Evolutionary conservation across 805 yeast species (phyloP).

Genomic region (Vanderwaltozyma verrucispora): DNA sequence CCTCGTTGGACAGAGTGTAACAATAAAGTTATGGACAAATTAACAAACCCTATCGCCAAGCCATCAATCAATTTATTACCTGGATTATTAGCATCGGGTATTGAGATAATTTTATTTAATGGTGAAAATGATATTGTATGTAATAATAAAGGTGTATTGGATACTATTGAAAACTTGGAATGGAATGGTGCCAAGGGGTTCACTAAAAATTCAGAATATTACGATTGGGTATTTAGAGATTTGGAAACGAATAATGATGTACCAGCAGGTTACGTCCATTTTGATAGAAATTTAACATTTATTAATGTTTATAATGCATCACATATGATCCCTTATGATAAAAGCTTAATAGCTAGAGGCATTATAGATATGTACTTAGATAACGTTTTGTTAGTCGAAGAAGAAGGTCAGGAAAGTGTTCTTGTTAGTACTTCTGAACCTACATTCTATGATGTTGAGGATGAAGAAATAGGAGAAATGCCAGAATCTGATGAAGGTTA

Average conservation of each 20-base stretch:
- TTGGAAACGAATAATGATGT: slow-evolving; percentile 24
- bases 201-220: slow-evolving; percentile 15
- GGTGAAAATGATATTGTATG: slow-evolving; percentile 89
- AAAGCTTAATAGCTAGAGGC: slow-evolving; percentile 59
- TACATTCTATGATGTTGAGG: slow-evolving; percentile 28
- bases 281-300: slow-evolving; percentile 65
- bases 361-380: slow-evolving; percentile 44
- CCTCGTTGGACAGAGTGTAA: slow-evolving; percentile 72
- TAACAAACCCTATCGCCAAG: slow-evolving; percentile 41
- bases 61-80: slow-evolving; percentile 67
- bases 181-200: slow-evolving; percentile 50
- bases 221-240: slow-evolving; percentile 34
- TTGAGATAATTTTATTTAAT: slow-evolving; percentile 63
- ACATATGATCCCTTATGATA: slow-evolving; percentile 90
- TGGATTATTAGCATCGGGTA: slow-evolving; percentile 40
- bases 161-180: slow-evolving; percentile 46
- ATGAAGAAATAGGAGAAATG: slow-evolving; percentile 34
- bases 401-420: slow-evolving; percentile 40
- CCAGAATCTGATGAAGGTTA: slow-evolving; percentile 6
- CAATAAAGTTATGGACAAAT: slow-evolving; percentile 39
- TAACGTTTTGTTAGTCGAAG: slow-evolving; percentile 43
- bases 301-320: slow-evolving; percentile 66
- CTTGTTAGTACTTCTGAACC: slow-evolving; percentile 31
- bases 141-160: slow-evolving; percentile 66
- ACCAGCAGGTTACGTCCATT: slow-evolving; percentile 37